A percentile compares a stretch with the other conserved stretches of the same genome.
These are phyloP conservation scores for Hysterangium stoloniferum DNA, from an alignment of 768 basidiomycete genomes.

Conservation along the genomic window DNA sequence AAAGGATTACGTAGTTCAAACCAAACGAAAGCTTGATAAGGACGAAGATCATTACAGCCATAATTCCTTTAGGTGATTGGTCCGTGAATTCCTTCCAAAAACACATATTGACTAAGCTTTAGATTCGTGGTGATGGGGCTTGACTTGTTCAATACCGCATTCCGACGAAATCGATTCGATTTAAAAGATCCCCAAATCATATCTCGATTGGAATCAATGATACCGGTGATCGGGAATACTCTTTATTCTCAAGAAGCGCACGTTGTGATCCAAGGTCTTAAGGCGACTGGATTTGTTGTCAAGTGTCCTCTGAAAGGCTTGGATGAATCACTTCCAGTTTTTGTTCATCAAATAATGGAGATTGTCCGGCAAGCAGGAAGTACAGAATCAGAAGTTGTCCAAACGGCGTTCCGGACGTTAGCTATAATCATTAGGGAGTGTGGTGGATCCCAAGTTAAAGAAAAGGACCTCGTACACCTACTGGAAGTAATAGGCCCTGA, in stretches of 20 bases:
- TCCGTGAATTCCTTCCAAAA: too few species aligned
- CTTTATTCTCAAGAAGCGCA: slow-evolving; percentile 76
- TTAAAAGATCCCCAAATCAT: slow-evolving; percentile 68
- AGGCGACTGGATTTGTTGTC: slow-evolving; percentile 70
- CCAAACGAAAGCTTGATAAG: slow-evolving; percentile 52
- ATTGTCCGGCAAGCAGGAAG: slow-evolving; percentile 77
- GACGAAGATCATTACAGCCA: slow-evolving; percentile 67
- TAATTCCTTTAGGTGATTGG: slow-evolving; percentile 73
- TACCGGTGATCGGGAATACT: slow-evolving; percentile 81
- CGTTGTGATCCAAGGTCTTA: slow-evolving; percentile 70
- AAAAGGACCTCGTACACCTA: slow-evolving; percentile 81
- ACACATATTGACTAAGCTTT: slow-evolving; percentile 9
- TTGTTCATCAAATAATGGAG: slow-evolving; percentile 75
- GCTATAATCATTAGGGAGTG: slow-evolving; percentile 88
- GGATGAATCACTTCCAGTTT: slow-evolving; percentile 69
- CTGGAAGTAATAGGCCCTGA: slow-evolving; percentile 84
- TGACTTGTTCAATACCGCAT: slow-evolving; percentile 82
- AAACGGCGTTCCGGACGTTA: slow-evolving; percentile 81
- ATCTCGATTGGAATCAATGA: slow-evolving; percentile 80
- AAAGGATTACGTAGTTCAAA: slow-evolving; percentile 65
- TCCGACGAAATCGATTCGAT: slow-evolving; percentile 80
- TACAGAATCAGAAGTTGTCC: slow-evolving; percentile 85
- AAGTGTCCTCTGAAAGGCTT: slow-evolving; percentile 78
- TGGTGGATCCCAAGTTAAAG: slow-evolving; percentile 71
- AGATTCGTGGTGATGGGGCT: slow-evolving; percentile 90